Evolutionary conservation across 768 basidiomycete genomes (phyloP).

Genomic region (Hortiboletus flavorubellus): DNA sequence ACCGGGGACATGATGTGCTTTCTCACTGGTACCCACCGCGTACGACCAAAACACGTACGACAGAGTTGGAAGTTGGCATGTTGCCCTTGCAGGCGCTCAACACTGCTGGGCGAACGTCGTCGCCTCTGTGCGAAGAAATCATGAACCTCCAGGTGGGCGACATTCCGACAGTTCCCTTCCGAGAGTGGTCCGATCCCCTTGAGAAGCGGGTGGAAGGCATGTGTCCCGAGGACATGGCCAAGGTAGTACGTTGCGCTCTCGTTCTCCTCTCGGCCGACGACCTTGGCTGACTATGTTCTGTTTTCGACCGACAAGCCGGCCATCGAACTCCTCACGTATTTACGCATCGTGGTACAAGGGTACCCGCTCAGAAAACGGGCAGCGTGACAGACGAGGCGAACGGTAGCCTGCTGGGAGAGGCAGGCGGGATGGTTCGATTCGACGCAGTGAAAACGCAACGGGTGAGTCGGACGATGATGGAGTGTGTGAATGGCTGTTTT

Average conservation of each 20-base stretch:
- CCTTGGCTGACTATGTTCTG: not conserved
- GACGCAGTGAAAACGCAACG: not conserved
- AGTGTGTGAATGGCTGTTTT: not conserved
- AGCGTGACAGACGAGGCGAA: no score
- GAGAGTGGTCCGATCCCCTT: constrained; percentile 30
- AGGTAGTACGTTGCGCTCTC: not conserved
- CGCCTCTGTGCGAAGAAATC: constrained; percentile 17
- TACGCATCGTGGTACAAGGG: constrained; percentile 16
- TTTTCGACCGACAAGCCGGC: constrained; percentile 24
- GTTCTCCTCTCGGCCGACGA: not conserved
- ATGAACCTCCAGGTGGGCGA: constrained; percentile 1
- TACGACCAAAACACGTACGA: constrained; percentile 45
- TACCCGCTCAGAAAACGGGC: not conserved
- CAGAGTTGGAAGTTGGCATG: constrained; percentile 31
- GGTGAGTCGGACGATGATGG: constrained; percentile 3
- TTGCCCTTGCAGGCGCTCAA: constrained; percentile 29
- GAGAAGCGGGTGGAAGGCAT: constrained; percentile 22
- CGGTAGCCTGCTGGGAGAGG: not conserved
- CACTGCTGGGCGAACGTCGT: constrained; percentile 35
- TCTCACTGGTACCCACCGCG: constrained; percentile 59
- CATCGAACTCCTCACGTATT: constrained; percentile 30
- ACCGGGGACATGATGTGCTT: constrained; percentile 57
- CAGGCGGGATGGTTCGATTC: not conserved
- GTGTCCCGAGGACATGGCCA: not conserved
- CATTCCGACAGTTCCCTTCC: constrained; percentile 25